phyloP scores from a whole-genome alignment of 371 early-diverging fungal genomes.

The Saksenaea vasiformis region DNA sequence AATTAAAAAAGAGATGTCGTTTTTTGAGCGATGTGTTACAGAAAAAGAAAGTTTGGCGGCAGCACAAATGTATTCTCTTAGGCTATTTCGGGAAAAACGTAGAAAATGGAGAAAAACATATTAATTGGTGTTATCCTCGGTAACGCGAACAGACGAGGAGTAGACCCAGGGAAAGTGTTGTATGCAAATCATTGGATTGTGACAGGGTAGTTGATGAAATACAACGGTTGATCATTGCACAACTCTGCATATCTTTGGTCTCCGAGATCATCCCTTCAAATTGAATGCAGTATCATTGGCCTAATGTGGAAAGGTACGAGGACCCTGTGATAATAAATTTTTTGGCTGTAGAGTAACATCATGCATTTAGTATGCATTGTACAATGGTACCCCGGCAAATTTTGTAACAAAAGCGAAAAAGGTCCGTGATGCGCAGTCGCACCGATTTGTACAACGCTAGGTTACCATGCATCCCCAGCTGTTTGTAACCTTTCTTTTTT shows the following conservation, averaged over 20 bases:
- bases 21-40: not conserved
- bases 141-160: not conserved
- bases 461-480: constrained; percentile 4
- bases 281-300: not conserved
- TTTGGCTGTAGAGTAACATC: constrained; percentile 1
- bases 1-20: not conserved
- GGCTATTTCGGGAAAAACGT: constrained; percentile 3
- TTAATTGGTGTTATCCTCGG: constrained; percentile 5
- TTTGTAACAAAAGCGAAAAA: constrained; percentile 2
- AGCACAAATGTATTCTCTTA: not conserved
- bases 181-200: constrained; percentile 3
- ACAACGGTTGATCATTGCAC: not conserved
- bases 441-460: constrained; percentile 1
- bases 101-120: constrained; percentile 7
- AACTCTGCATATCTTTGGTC: not conserved
- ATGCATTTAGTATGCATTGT: not conserved
- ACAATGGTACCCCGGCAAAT: constrained; percentile 5
- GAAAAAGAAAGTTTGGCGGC: constrained; percentile 3
- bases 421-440: constrained; percentile 4
- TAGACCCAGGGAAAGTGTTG: constrained; percentile 6
- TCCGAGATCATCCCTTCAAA: constrained; percentile 5
- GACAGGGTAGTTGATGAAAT: not conserved
- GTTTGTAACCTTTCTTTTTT: not conserved
- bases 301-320: not conserved
- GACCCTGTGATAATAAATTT: constrained; percentile 1